Base-by-base conservation (phyloP, 371 early-diverging fungal species). In the Actinomortierella wolfii region DNA sequence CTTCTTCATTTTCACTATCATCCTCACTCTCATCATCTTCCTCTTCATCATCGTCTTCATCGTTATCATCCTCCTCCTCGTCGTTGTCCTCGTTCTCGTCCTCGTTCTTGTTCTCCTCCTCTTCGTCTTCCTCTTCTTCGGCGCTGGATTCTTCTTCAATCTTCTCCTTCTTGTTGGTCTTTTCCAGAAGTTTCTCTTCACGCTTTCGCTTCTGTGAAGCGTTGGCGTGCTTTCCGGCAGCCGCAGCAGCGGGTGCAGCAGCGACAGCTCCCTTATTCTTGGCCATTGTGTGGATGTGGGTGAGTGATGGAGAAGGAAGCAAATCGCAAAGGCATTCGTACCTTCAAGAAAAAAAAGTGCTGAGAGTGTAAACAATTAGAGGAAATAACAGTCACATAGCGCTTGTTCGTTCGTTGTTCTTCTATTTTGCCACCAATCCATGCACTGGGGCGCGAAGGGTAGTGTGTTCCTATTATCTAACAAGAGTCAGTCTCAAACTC, bases 101-200 rank as follows among this genome's bases (percentile, higher is more conserved):
- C 2, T 63, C 66, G 23, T 73, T 77, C 45, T 77, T 78, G 5
- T 43, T 49, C 54, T 66, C 73, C 13, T 66, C 45, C 29, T 57
- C 55, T 40, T 61, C 62, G 34, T 11, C 34, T 11, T 34, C 34
- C 34, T 34, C 34, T 34, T 34, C 34, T 34, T 34, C 34, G 34
- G 4, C 34, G 34, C 34, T 34, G 11, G 34, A 34, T 4, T 4
- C 4, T 47, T 71, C 29, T n/a, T 46, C 57, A 57, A 70, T 49
- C 67, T 73, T 73, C 24, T 67, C 74, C 64, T 67, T 73, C 67
- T 73, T 73, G 60, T 45, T 71, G 51, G 71, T 71, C 59, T 71
- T 71, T 40, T 65, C 66, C 14, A 65, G 50, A 41, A 65, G 53
- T 59, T 71, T 71, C 49, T 71, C 71, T 48, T 71, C 71, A 6